Conservation (phyloP, 495 filamentous ascomycete species). For the Trichoderma virens region DNA sequence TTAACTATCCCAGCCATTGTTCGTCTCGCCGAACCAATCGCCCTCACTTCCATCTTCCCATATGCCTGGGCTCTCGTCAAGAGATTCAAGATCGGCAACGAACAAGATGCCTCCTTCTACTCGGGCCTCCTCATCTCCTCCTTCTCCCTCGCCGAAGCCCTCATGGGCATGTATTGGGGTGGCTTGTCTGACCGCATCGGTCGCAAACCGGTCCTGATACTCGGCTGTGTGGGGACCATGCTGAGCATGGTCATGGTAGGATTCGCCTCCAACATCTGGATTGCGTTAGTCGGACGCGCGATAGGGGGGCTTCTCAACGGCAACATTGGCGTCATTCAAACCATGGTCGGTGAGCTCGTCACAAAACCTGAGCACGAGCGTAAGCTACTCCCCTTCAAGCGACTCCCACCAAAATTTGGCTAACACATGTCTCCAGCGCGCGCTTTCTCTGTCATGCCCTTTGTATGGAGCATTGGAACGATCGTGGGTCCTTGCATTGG, state of each 20-base stretch:
- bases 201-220: constrained; percentile 73
- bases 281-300: constrained; percentile 65
- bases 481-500: constrained; percentile 79
- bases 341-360: constrained; percentile 84
- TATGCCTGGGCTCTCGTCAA: constrained; percentile 82
- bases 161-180: constrained; percentile 83
- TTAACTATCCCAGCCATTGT: constrained; percentile 26
- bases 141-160: constrained; percentile 71
- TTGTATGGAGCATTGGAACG: constrained; percentile 80
- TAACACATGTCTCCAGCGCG: constrained; percentile 45
- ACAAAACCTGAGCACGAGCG: constrained; percentile 74
- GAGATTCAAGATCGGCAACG: constrained; percentile 59
- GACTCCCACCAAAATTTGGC: constrained; percentile 11
- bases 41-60: constrained; percentile 78
- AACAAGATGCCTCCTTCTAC: constrained; percentile 68
- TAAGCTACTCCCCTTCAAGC: constrained; percentile 33
- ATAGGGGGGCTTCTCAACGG: constrained; percentile 78
- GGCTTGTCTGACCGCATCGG: constrained; percentile 71
- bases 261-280: constrained; percentile 72
- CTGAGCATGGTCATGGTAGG: constrained; percentile 74
- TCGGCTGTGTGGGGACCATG: constrained; percentile 75
- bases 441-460: constrained; percentile 78
- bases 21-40: constrained; percentile 82
- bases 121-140: constrained; percentile 80
- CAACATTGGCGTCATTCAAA: constrained; percentile 83